These are phyloP conservation scores for Xerocomus potaroensis DNA, from an alignment of 768 basidiomycete species.

Conservation along the genomic window DNA sequence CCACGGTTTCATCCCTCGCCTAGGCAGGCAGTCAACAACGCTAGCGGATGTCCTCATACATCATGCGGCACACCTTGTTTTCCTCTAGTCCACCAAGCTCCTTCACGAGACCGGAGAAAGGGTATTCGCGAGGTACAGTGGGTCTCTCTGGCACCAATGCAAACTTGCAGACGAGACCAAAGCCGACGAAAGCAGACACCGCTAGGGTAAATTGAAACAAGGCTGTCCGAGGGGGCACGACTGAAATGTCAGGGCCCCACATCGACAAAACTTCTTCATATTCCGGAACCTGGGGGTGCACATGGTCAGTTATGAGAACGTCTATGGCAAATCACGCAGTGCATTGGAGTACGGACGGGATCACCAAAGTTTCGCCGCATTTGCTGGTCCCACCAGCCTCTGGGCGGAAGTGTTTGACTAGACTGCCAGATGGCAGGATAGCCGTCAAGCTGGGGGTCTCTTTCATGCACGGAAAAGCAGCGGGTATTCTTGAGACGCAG, in stretches of 20 bases:
- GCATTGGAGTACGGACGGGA: slow-evolving; percentile 44
- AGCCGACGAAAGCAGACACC: slow-evolving; percentile 54
- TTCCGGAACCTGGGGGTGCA: slow-evolving; percentile 60
- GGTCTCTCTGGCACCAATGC: slow-evolving; percentile 57
- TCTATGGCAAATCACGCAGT: background rate
- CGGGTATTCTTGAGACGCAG: background rate
- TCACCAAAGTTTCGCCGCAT: slow-evolving; percentile 81
- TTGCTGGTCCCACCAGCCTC: slow-evolving; percentile 73
- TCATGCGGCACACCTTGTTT: slow-evolving; percentile 56
- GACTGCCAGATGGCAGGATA: slow-evolving; percentile 70
- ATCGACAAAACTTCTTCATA: slow-evolving; percentile 77
- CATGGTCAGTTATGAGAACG: slow-evolving; percentile 13
- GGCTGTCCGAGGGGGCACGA: slow-evolving; percentile 55
- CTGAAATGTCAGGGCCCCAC: slow-evolving; percentile 82
- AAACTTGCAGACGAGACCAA: slow-evolving; percentile 57
- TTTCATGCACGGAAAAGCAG: slow-evolving; percentile 26
- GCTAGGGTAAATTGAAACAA: slow-evolving; percentile 63
- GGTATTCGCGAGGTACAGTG: slow-evolving; percentile 69
- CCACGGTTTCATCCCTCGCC: slow-evolving; percentile 35
- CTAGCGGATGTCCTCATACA: background rate
- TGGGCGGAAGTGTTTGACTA: slow-evolving; percentile 56
- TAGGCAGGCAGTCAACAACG: slow-evolving; percentile 13
- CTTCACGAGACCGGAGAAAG: slow-evolving; percentile 65
- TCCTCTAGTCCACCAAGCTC: slow-evolving; percentile 78
- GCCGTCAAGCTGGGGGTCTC: slow-evolving; percentile 65